Conservation (phyloP, 495 filamentous ascomycete species). For the Neurospora sp. region DNA sequence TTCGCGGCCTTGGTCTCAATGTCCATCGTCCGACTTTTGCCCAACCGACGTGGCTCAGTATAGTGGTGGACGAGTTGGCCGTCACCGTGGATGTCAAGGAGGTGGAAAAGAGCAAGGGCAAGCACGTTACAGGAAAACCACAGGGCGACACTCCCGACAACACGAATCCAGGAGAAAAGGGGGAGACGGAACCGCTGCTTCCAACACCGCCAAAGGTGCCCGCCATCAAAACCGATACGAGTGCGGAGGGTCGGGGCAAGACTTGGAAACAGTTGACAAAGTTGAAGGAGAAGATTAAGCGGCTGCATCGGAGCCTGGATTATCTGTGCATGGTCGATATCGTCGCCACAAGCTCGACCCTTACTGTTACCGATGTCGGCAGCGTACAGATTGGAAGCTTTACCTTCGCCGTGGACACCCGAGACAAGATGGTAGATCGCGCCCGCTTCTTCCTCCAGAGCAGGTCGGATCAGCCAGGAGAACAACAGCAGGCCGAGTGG, state of each 20-base stretch:
- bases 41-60: slow-evolving; percentile 92
- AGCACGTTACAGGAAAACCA: not conserved
- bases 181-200: slow-evolving; percentile 9
- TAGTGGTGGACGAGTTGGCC: slow-evolving; percentile 73
- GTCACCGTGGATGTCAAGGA: slow-evolving; percentile 70
- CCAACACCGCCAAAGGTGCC: slow-evolving; percentile 15
- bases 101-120: slow-evolving; percentile 39
- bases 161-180: slow-evolving; percentile 12
- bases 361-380: slow-evolving; percentile 70
- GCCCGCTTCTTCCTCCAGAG: slow-evolving; percentile 80
- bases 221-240: slow-evolving; percentile 13
- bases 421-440: slow-evolving; percentile 82
- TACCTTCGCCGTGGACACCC: slow-evolving; percentile 79
- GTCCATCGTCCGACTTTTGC: slow-evolving; percentile 90
- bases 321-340: slow-evolving; percentile 89
- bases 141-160: slow-evolving; percentile 8
- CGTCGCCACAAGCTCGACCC: slow-evolving; percentile 66
- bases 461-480: slow-evolving; percentile 54
- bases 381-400: slow-evolving; percentile 75
- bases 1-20: slow-evolving; percentile 77
- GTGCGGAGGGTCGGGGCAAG: slow-evolving; percentile 45
- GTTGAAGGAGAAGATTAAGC: slow-evolving; percentile 76
- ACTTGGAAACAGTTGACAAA: slow-evolving; percentile 69
- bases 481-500: slow-evolving; percentile 87
- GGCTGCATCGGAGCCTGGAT: slow-evolving; percentile 72